These are phyloP conservation scores for Diaporthe sp. DNA, from an alignment of 2,329 filamentous ascomycete genomes.

Conservation along the genomic window DNA sequence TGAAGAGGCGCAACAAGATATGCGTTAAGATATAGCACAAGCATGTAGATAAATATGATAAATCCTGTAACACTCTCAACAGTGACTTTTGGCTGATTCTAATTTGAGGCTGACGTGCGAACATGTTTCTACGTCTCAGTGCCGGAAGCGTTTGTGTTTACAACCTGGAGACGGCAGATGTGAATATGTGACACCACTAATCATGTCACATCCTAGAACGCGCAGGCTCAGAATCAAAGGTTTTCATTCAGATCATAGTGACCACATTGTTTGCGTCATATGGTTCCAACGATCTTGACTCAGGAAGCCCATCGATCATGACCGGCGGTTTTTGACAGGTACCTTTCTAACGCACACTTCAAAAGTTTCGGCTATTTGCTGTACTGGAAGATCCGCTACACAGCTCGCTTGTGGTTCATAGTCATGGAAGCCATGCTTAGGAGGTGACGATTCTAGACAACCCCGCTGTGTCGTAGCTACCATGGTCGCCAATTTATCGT, in stretches of 20 bases:
- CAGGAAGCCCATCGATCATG: too few species aligned
- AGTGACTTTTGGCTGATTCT: too few species aligned
- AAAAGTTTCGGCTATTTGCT: neutral
- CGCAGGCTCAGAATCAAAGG: neutral
- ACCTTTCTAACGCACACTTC: too few species aligned
- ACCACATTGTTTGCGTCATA: neutral
- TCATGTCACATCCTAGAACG: neutral
- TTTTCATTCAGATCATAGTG: neutral
- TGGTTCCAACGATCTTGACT: neutral
- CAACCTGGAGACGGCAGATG: neutral
- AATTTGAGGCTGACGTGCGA: accelerated
- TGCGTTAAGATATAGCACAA: neutral
- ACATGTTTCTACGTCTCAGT: neutral
- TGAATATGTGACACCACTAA: neutral
- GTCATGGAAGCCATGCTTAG: neutral
- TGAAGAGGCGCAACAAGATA: neutral
- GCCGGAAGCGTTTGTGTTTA: neutral
- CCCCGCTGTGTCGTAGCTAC: neutral
- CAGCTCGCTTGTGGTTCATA: too few species aligned
- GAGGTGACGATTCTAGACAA: neutral
- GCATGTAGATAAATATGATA: neutral
- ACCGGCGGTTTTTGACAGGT: too few species aligned
- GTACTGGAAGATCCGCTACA: neutral
- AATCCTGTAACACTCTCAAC: neutral
- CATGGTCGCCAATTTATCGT: neutral